Conservation (phyloP, 495 filamentous ascomycete species). For the Cercophora samala region DNA sequence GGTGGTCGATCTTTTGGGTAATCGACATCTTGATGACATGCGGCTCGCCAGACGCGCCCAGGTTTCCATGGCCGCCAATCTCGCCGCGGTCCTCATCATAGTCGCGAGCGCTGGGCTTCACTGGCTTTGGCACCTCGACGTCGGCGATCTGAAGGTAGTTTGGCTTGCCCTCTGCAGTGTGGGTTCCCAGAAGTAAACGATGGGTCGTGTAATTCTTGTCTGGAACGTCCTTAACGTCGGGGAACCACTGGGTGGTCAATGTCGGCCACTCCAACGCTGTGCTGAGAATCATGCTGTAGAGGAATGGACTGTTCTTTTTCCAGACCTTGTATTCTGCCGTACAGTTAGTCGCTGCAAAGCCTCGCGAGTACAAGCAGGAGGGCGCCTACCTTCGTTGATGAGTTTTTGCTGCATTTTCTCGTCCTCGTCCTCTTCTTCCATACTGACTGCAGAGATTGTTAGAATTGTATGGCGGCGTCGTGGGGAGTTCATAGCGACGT, state of each 20-base stretch:
- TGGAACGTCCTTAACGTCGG: conserved; percentile 81
- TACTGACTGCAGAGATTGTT: conserved; percentile 42
- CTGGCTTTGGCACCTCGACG: conserved; percentile 80
- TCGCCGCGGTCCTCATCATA: conserved; percentile 91
- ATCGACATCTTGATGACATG: conserved; percentile 78
- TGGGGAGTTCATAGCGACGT: conserved; percentile 12
- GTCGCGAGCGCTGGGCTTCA: conserved; percentile 66
- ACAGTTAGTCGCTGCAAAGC: not conserved
- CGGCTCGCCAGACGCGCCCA: conserved; percentile 44
- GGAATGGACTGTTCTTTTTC: conserved; percentile 99
- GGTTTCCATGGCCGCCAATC: conserved; percentile 87
- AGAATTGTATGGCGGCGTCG: not conserved
- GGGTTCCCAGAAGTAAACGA: conserved; percentile 88
- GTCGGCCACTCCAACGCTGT: conserved; percentile 98
- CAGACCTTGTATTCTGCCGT: conserved; percentile 93
- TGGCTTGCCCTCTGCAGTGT: conserved; percentile 79
- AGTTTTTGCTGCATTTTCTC: conserved; percentile 66
- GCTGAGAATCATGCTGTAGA: conserved; percentile 94
- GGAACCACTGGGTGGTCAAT: conserved; percentile 95
- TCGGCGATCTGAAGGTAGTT: conserved; percentile 96
- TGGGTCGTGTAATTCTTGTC: conserved; percentile 87
- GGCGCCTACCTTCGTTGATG: conserved; percentile 78
- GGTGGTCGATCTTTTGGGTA: conserved; percentile 93
- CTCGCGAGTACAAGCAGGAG: not conserved
- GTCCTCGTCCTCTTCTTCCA: conserved; percentile 67